A percentile compares a stretch with the other conserved stretches of the same genome.
phyloP scores from a whole-genome alignment of 495 filamentous ascomycete species.

The Aspergillus nidulans region DNA sequence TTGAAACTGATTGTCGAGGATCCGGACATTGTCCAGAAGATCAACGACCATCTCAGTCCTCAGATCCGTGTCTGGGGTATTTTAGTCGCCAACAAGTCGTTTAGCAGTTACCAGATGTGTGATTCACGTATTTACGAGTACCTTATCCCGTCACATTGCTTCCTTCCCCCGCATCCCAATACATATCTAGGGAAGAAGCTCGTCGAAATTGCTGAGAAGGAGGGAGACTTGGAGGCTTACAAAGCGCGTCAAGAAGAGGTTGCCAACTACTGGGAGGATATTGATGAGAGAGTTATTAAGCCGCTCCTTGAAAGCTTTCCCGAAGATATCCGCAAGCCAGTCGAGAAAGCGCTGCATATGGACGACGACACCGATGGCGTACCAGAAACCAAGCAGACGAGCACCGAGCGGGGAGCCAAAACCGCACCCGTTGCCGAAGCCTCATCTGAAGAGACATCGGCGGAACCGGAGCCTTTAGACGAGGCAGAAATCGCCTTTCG shows the following conservation, averaged over 20 bases:
- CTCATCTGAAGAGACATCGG: background rate
- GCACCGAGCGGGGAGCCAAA: background rate
- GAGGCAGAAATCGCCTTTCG: conserved; percentile 21
- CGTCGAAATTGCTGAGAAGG: conserved; percentile 64
- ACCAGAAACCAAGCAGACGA: conserved; percentile 8
- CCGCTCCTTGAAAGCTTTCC: conserved; percentile 61
- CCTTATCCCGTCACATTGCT: conserved; percentile 83
- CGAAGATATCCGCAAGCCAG: conserved; percentile 37
- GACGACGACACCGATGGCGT: conserved; percentile 14
- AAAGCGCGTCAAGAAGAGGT: conserved; percentile 69
- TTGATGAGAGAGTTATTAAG: conserved; percentile 70
- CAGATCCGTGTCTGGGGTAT: conserved; percentile 96
- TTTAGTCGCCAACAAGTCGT: conserved; percentile 73
- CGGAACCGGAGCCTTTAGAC: conserved; percentile 9
- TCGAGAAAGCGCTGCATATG: conserved; percentile 36
- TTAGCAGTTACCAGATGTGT: conserved; percentile 88
- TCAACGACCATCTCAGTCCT: conserved; percentile 76
- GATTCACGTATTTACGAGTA: conserved; percentile 97
- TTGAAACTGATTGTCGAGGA: conserved; percentile 96
- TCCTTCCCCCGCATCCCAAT: conserved; percentile 85
- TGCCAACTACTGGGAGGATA: conserved; percentile 70
- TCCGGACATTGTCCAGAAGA: conserved; percentile 76
- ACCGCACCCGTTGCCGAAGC: background rate
- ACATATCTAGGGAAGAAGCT: conserved; percentile 79
- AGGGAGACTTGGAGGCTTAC: conserved; percentile 63